phyloP scores from a whole-genome alignment of 208 protist genomes.

The Trypanosoma mega region DNA sequence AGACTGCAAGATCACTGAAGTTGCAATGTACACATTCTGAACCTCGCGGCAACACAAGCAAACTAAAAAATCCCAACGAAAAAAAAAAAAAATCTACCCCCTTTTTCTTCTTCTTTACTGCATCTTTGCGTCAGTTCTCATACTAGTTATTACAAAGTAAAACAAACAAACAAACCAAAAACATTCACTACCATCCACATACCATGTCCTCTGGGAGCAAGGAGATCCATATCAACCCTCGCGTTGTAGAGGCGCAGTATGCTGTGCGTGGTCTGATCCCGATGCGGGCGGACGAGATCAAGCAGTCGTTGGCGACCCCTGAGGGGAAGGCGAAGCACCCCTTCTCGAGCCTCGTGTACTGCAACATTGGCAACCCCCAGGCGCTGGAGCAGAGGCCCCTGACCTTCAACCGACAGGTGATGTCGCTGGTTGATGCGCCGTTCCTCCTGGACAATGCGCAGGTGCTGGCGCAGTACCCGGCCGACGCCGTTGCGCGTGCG shows the following conservation, averaged over 20 bases:
- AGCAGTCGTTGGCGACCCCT: constrained; percentile 44
- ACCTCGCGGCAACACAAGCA: too few species aligned
- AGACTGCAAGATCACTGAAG: too few species aligned
- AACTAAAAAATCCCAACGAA: too few species aligned
- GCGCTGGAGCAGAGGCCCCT: constrained; percentile 95
- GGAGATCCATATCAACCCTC: constrained; percentile 68
- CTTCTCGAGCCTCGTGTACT: constrained; percentile 93
- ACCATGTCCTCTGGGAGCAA: too few species aligned
- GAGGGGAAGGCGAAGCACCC: constrained; percentile 38
- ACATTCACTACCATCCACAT: too few species aligned
- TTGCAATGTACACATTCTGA: too few species aligned
- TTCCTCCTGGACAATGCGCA: constrained; percentile 60
- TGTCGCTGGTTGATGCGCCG: constrained; percentile 74
- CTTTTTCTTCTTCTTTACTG: too few species aligned
- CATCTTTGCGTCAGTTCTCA: too few species aligned
- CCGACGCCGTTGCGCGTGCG: constrained; percentile 92
- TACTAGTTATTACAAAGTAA: too few species aligned
- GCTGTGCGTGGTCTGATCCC: constrained; percentile 89
- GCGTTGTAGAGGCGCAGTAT: constrained; percentile 77
- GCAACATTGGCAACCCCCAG: constrained; percentile 99
- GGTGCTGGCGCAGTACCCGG: constrained; percentile 60
- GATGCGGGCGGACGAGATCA: constrained; percentile 72
- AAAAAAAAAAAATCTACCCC: too few species aligned
- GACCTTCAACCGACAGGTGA: constrained; percentile 96
- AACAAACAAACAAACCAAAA: too few species aligned